A percentile compares a stretch with the other conserved stretches of the same genome.
Evolutionary conservation across 148 eudicot species (phyloP).

Genomic region (Oxyria digyna): DNA sequence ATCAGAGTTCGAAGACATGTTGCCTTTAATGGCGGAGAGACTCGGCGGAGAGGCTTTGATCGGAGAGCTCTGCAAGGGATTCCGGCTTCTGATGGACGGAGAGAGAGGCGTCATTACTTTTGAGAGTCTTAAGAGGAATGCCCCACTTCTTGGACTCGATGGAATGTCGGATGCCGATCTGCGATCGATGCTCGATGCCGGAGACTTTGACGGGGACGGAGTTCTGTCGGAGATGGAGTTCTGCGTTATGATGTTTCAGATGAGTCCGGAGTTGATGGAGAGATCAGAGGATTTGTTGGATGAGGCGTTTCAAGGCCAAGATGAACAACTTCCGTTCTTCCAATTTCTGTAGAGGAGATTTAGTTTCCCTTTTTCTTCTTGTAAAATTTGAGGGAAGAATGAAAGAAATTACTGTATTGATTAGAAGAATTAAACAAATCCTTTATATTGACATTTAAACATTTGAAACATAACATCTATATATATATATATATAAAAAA

Average conservation of each 20-base stretch:
- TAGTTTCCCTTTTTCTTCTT: too few species aligned
- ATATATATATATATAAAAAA: too few species aligned
- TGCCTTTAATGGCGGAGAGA: conserved; percentile 64
- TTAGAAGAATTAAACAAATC: neutral
- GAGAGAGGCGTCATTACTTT: conserved; percentile 64
- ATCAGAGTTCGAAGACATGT: conserved; percentile 35
- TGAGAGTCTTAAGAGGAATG: conserved; percentile 58
- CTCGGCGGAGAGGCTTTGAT: conserved; percentile 66
- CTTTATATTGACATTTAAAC: neutral
- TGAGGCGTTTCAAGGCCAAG: conserved; percentile 21
- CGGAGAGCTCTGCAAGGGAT: conserved; percentile 70
- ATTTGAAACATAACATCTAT: too few species aligned
- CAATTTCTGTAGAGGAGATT: too few species aligned
- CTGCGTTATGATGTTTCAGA: conserved; percentile 76
- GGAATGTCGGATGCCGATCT: conserved; percentile 55
- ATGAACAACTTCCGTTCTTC: neutral
- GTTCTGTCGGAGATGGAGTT: conserved; percentile 69
- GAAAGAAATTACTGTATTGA: too few species aligned
- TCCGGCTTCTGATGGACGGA: conserved; percentile 35
- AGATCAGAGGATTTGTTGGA: conserved; percentile 48
- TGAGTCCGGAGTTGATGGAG: conserved; percentile 80
- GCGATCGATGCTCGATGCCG: conserved; percentile 44
- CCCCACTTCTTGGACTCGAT: conserved; percentile 43
- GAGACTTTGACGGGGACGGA: conserved; percentile 69
- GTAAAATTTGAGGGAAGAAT: too few species aligned